Conservation (phyloP, 1,284 basidiomycete species). For the Porodaedalea pini region DNA sequence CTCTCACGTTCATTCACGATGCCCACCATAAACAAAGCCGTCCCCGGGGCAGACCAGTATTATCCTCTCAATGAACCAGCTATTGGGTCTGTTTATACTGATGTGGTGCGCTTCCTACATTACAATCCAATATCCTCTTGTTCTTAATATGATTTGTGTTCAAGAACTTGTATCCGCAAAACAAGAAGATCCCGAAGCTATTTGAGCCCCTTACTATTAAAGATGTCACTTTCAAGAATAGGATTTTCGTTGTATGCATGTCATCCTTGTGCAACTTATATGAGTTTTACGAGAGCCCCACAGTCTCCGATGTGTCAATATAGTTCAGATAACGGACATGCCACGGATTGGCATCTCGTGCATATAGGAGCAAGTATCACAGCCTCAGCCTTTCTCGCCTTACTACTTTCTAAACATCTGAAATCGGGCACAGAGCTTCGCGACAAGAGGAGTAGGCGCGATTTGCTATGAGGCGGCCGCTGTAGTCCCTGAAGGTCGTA, state of each 20-base stretch:
- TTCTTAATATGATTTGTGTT: not conserved
- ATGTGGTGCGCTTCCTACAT: conserved; percentile 28
- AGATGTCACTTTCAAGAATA: conserved; percentile 67
- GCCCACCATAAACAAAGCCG: conserved; percentile 41
- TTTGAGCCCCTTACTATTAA: conserved; percentile 68
- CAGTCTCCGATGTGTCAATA: conserved; percentile 81
- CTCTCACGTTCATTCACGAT: too few relatives aligned
- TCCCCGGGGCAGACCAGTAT: conserved; percentile 48
- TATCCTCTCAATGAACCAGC: conserved; percentile 60
- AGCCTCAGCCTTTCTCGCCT: not conserved
- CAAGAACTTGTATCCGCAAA: conserved; percentile 42
- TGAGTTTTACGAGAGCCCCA: conserved; percentile 12
- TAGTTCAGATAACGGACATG: conserved; percentile 65
- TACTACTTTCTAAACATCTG: not conserved
- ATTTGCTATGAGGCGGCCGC: conserved; percentile 69
- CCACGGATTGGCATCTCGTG: conserved; percentile 78
- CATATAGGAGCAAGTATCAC: conserved; percentile 59
- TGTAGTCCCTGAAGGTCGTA: conserved; percentile 75
- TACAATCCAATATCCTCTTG: not conserved
- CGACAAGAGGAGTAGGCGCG: conserved; percentile 57
- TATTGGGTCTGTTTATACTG: conserved; percentile 49
- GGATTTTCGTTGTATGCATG: conserved; percentile 52
- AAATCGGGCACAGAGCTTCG: conserved; percentile 43
- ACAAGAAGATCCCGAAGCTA: conserved; percentile 49
- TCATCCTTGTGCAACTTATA: not conserved